Conservation (phyloP, 805 yeast species). For the Blastobotrys chiropterorum region DNA sequence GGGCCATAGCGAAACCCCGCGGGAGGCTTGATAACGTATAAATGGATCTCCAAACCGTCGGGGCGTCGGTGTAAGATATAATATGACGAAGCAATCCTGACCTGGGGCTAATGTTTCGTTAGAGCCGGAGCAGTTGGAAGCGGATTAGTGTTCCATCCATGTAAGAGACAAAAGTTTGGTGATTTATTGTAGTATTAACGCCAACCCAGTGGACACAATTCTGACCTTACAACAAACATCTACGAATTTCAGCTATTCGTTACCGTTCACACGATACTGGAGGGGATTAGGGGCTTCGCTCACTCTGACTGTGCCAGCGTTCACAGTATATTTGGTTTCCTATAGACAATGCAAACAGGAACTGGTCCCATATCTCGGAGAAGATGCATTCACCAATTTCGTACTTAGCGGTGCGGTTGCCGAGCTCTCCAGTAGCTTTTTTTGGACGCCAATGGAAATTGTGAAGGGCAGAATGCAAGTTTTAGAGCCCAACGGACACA, state of each 20-base stretch:
- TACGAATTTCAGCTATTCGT: conserved; percentile 28
- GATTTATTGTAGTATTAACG: background rate
- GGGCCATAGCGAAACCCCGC: too few relatives aligned
- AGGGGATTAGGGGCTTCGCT: conserved; percentile 36
- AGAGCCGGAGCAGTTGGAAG: conserved; percentile 34
- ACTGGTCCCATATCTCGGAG: conserved; percentile 33
- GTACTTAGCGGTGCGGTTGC: conserved; percentile 35
- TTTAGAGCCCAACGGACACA: conserved; percentile 7
- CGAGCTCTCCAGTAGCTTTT: conserved; percentile 33
- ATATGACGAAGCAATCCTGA: background rate
- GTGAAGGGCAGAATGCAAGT: conserved; percentile 40
- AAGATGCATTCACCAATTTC: conserved; percentile 30
- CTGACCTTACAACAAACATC: conserved; percentile 39
- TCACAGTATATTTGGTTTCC: conserved; percentile 36
- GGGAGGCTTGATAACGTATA: too few relatives aligned
- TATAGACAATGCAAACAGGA: conserved; percentile 34
- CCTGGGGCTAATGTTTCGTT: background rate
- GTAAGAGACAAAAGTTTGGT: conserved; percentile 16
- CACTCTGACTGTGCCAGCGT: conserved; percentile 37
- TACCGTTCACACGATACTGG: conserved; percentile 36
- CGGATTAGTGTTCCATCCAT: conserved; percentile 36
- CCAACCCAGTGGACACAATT: conserved; percentile 32
- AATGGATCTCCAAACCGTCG: conserved; percentile 34
- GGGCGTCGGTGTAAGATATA: conserved; percentile 32
- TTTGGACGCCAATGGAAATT: conserved; percentile 44